Evolutionary conservation across 2,329 filamentous ascomycete species (phyloP).

Genomic region (Paraconiothyrium sp.): DNA sequence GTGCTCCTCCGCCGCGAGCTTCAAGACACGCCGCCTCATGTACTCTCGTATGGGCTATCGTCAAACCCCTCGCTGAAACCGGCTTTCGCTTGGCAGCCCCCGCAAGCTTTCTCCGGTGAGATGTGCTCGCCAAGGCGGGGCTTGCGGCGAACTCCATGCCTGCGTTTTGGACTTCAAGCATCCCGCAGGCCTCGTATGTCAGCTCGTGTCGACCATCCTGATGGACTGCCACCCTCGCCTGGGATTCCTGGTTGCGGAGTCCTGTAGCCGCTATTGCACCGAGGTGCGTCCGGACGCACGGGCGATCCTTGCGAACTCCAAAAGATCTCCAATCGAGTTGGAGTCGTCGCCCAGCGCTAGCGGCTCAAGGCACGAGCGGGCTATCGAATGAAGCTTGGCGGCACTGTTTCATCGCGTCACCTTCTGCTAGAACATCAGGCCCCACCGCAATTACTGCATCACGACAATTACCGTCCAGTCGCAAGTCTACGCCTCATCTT

Average conservation of each 20-base stretch:
- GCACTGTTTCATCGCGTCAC: conserved; percentile 7
- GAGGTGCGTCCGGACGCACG: conserved; percentile 10
- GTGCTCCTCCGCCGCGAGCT: background rate
- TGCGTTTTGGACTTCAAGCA: background rate
- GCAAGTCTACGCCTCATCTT: background rate
- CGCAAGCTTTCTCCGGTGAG: background rate
- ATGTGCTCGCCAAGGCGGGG: conserved; percentile 5
- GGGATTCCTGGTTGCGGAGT: background rate
- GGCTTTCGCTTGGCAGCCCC: conserved; percentile 3
- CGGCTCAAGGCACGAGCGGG: conserved; percentile 1
- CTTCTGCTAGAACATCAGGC: background rate
- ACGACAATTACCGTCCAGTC: background rate
- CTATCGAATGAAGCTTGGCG: conserved; percentile 15
- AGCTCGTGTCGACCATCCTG: conserved; percentile 5
- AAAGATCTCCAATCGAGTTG: conserved; percentile 12
- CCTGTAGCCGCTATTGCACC: background rate
- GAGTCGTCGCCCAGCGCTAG: conserved; percentile 11
- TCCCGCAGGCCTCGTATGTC: background rate
- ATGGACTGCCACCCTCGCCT: conserved; percentile 2
- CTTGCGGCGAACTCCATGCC: conserved; percentile 1
- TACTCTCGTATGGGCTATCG: background rate
- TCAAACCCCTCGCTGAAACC: conserved; percentile 1
- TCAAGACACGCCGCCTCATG: background rate
- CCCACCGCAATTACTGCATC: conserved; percentile 6
- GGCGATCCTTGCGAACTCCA: background rate